Evolutionary conservation across 2,329 filamentous ascomycete genomes (phyloP).

Genomic region (Pseudogymnoascus sp.): DNA sequence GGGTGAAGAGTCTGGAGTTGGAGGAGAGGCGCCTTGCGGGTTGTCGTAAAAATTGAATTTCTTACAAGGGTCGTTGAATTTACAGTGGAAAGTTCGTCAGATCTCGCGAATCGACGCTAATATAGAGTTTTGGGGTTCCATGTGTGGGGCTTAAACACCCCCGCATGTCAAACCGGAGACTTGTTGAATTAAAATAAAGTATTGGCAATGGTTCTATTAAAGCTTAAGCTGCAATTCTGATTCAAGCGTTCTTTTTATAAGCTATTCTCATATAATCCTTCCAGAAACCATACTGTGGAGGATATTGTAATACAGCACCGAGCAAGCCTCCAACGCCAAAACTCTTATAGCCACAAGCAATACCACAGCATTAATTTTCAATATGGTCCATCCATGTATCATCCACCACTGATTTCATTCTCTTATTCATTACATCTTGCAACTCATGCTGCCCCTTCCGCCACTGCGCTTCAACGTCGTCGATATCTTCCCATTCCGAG

Average conservation of each 20-base stretch:
- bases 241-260: not conserved
- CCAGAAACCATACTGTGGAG: not conserved
- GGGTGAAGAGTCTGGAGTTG: not conserved
- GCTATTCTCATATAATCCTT: not conserved
- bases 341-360: not conserved
- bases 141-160: not conserved
- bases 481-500: constrained; percentile 16
- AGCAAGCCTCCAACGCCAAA: not conserved
- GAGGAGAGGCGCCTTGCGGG: not conserved
- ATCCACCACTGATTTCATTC: not conserved
- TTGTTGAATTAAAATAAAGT: not conserved
- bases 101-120: constrained; percentile 9
- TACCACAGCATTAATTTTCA: not conserved
- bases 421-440: constrained; percentile 9
- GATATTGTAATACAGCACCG: not conserved
- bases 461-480: constrained; percentile 22
- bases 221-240: not conserved
- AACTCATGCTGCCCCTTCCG: constrained; percentile 21
- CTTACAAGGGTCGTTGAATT: constrained; percentile 4
- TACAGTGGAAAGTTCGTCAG: constrained; percentile 7
- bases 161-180: not conserved
- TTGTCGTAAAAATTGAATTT: constrained; percentile 6
- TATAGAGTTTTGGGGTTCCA: not conserved
- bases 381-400: not conserved
- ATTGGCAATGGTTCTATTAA: not conserved